A percentile compares a stretch with the other conserved stretches of the same genome.
phyloP scores from a whole-genome alignment of 768 basidiomycete species.

The Russula sp. region DNA sequence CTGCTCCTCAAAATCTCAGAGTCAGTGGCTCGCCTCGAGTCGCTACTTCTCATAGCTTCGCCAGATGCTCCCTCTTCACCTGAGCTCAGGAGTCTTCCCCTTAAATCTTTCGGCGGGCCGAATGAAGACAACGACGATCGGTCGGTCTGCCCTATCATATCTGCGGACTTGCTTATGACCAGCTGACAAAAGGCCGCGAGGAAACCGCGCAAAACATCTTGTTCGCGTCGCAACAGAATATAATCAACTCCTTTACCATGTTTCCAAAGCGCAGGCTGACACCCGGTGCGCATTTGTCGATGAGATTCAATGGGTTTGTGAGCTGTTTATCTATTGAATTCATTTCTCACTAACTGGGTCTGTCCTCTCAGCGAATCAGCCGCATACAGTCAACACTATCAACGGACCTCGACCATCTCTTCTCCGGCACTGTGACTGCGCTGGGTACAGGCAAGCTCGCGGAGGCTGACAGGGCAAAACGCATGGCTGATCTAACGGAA shows the following conservation, averaged over 20 bases:
- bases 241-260: slow-evolving; percentile 85
- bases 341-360: slow-evolving; percentile 16
- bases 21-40: slow-evolving; percentile 81
- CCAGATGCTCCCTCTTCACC: slow-evolving; percentile 36
- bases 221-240: slow-evolving; percentile 85
- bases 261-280: slow-evolving; percentile 70
- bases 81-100: slow-evolving; percentile 28
- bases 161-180: neutral
- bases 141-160: slow-evolving; percentile 31
- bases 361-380: slow-evolving; percentile 56
- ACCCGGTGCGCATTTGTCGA: slow-evolving; percentile 66
- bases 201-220: slow-evolving; percentile 71
- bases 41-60: slow-evolving; percentile 63
- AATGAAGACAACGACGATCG: slow-evolving; percentile 37
- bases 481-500: slow-evolving; percentile 61
- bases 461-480: slow-evolving; percentile 59
- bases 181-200: slow-evolving; percentile 38
- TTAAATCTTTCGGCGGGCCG: slow-evolving; percentile 30
- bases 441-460: slow-evolving; percentile 44
- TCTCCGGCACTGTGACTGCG: slow-evolving; percentile 50
- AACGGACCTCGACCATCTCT: slow-evolving; percentile 79
- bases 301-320: slow-evolving; percentile 76
- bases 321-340: slow-evolving; percentile 19
- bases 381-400: slow-evolving; percentile 79
- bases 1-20: slow-evolving; percentile 90